These are phyloP conservation scores for Yamadazyma tumulicola DNA, from an alignment of 805 yeast genomes.

Conservation along the genomic window DNA sequence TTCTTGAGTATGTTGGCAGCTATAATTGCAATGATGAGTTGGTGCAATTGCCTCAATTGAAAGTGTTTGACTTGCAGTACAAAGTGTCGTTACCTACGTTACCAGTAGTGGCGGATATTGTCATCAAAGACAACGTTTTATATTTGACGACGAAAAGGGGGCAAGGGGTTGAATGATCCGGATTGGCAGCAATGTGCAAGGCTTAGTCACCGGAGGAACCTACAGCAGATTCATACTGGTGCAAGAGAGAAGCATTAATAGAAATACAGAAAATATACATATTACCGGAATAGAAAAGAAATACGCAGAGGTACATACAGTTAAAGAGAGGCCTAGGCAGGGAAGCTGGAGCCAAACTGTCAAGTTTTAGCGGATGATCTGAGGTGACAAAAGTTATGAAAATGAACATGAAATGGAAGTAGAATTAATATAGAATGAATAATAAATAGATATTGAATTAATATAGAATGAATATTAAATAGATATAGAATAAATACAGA, in stretches of 20 bases:
- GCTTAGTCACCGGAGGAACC: too few relatives aligned
- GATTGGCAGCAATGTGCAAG: too few relatives aligned
- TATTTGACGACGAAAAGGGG: constrained; percentile 10
- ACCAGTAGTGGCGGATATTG: constrained; percentile 19
- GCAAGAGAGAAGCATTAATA: background rate
- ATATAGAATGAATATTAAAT: background rate
- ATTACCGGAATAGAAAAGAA: background rate
- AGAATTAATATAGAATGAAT: background rate
- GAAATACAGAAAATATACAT: too few relatives aligned
- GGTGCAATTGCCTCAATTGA: constrained; percentile 54
- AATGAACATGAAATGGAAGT: background rate
- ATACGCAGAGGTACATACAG: background rate
- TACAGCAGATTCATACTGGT: too few relatives aligned
- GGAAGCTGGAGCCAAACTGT: too few relatives aligned
- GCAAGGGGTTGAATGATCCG: too few relatives aligned
- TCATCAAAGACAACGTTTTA: constrained; percentile 14
- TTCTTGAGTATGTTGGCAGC: constrained; percentile 29
- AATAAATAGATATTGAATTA: background rate
- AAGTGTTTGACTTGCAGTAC: constrained; percentile 66
- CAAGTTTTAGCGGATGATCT: too few relatives aligned
- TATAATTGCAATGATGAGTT: constrained; percentile 6
- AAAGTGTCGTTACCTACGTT: constrained; percentile 55
- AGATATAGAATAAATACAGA: background rate
- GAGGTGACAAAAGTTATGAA: too few relatives aligned
- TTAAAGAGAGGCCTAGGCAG: too few relatives aligned